Evolutionary conservation across 2,329 filamentous ascomycete genomes (phyloP).

Genomic region (Tolypocladium ovalisporum): DNA sequence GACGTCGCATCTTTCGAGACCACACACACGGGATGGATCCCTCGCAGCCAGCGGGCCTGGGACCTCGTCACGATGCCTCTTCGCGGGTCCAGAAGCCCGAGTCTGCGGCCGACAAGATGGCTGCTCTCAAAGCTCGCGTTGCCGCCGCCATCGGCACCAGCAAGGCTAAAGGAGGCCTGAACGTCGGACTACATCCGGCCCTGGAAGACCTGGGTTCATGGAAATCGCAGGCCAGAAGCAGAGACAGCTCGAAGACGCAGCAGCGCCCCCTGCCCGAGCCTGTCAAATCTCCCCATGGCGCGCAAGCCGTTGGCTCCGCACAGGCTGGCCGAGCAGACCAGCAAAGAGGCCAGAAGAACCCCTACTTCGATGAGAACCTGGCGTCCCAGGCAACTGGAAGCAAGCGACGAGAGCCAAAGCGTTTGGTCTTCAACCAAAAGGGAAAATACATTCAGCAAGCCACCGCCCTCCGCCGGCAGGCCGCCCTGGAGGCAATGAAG

Average conservation of each 20-base stretch:
- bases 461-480: constrained; percentile 77
- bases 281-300: constrained; percentile 6
- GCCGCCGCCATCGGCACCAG: constrained; percentile 58
- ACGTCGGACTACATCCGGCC: constrained; percentile 68
- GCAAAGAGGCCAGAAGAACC: constrained; percentile 39
- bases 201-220: constrained; percentile 46
- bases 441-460: constrained; percentile 96
- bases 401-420: constrained; percentile 59
- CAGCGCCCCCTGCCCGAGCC: constrained; percentile 6
- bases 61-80: constrained; percentile 42
- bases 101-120: constrained; percentile 54
- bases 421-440: constrained; percentile 84
- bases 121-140: constrained; percentile 69
- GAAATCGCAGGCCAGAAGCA: constrained; percentile 30
- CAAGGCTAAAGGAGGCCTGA: constrained; percentile 56
- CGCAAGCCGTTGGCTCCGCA: constrained; percentile 4
- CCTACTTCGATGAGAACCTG: constrained; percentile 68
- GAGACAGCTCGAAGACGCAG: constrained; percentile 11
- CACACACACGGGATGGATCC: constrained; percentile 33
- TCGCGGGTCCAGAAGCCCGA: constrained; percentile 45
- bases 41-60: constrained; percentile 38
- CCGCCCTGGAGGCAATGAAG: constrained; percentile 87
- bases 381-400: constrained; percentile 44
- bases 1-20: background rate
- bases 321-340: constrained; percentile 5